Base-by-base conservation (phyloP, 208 protist species). In the Naegleria lovaniensis region DNA sequence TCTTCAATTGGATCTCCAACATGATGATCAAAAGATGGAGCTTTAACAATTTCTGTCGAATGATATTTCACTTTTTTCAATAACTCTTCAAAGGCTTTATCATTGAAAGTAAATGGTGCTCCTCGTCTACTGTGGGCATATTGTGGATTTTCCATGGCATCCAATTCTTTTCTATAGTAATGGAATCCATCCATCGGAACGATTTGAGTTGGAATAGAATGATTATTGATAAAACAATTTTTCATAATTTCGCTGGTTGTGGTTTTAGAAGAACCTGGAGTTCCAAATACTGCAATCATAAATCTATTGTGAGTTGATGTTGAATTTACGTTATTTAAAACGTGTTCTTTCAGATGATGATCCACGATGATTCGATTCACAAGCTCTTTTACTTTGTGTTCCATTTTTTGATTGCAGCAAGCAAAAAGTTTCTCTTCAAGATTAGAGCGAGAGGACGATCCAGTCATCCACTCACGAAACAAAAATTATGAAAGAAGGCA, bases 131-230 rank as follows among this genome's bases (percentile, higher is more conserved):
- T 41, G 36, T 41, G n/a, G 22, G 85, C 85, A 33, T 67, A 5
- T 41, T 33, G 11, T 29, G 48, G n/a, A 67, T 89, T n/a, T 25
- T 55, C 41, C 41, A 89, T 67, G 38, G 15, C 1, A 55, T 67
- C n/a, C 4, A 89, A 67, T 89, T 89, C 85, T n/a, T 33, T 67
- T 40, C n/a, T 89, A 40, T 89, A 89, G 39, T 67, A 67, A 67
- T 89, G 85, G 67, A 89, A 89, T 29, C 85, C 85, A 40, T 89
- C 85, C 85, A 89, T 89, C 3, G 48, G 48, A 41, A 89, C 7
- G 25, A 89, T 40, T 38, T 25, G 16, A 86, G 39, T 51, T 51
- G 9, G 9, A 84, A 22, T 41, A 3, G 5, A 13, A 13, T 22
- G 22, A 13, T 84, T 9, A 29, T 84, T 40, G 39, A 9, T 84